Evolutionary conservation across 2,329 filamentous ascomycete species (phyloP), one percentile per base, ranked within the genome.

Genomic region (Cladosporium sp.): DNA sequence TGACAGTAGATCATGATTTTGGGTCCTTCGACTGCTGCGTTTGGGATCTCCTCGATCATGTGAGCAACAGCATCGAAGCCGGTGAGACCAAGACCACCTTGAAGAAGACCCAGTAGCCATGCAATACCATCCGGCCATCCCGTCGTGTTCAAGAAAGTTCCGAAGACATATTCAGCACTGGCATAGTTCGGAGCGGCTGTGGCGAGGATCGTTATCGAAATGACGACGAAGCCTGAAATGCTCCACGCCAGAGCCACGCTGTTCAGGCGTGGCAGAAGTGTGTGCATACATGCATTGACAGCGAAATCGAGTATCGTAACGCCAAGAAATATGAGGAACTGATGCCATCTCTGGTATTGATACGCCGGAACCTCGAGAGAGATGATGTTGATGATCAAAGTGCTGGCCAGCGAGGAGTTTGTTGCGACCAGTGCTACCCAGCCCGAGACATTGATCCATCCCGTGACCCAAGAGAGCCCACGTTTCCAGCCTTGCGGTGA

Each of bases 81-180:
- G n/a, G 75, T 79, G 17, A 79, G 65, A 50, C 74, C 75, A 12
- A 80, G 70, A 12, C 75, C 76, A 34, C 77, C 78, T 65, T 80
- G 80, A 1, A 83, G 66, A 39, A 80, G 63, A 1, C 77, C 77
- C 15, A 80, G 67, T 43, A 78, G 62, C 76, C 76, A 84, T 3
- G 80, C 72, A 29, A 87, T 64, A 0, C 84, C 84, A 66, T 86
- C 81, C 0, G 84, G 84, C 84, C 84, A 88, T 37, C 82, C 83
- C 7, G 80, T 82, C 41, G 78, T 65, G 57, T 88, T 88, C 62
- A 85, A 78, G 58, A 87, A 86, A 1, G 78, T 66, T 6, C 76
- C 73, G 53, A 84, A 86, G 9, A 86, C 84, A 50, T 84, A 86
- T 12, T 73, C 62, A n/a, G 74, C 83, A 13, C 73, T 76, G 55